These are phyloP conservation scores for Rutstroemia sp. DNA, from an alignment of 2,329 filamentous ascomycete species.

Conservation along the genomic window DNA sequence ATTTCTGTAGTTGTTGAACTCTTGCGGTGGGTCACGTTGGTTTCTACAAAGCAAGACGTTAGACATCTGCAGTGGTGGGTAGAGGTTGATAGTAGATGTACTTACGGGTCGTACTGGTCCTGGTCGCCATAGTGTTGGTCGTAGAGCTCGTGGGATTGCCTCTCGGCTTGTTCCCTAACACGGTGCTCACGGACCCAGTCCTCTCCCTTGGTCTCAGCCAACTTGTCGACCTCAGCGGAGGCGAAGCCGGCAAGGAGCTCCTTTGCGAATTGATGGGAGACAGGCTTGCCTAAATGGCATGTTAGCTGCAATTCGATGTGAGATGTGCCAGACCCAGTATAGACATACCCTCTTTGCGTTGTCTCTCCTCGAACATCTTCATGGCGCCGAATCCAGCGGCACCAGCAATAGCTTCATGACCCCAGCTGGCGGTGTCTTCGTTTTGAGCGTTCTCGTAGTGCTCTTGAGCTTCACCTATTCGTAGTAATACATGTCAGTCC, in stretches of 20 bases:
- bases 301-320: not conserved
- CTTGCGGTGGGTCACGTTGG: slow-evolving; percentile 28
- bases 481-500: not conserved
- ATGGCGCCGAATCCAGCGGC: slow-evolving; percentile 73
- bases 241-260: slow-evolving; percentile 67
- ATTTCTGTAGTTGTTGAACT: slow-evolving; percentile 17
- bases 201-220: slow-evolving; percentile 64
- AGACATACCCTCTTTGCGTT: slow-evolving; percentile 57
- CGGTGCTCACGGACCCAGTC: slow-evolving; percentile 35
- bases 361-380: slow-evolving; percentile 71
- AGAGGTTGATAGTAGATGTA: not conserved
- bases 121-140: slow-evolving; percentile 52
- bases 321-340: not conserved
- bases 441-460: slow-evolving; percentile 39
- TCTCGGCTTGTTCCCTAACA: slow-evolving; percentile 51
- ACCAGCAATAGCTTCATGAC: slow-evolving; percentile 68
- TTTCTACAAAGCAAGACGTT: slow-evolving; percentile 18
- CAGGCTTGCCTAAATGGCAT: slow-evolving; percentile 49
- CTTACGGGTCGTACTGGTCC: slow-evolving; percentile 51
- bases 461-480: slow-evolving; percentile 35
- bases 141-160: slow-evolving; percentile 53
- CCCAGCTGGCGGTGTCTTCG: slow-evolving; percentile 50
- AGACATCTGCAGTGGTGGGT: not conserved
- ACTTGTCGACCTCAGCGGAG: slow-evolving; percentile 68
- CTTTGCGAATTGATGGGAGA: slow-evolving; percentile 70